Evolutionary conservation across 495 filamentous ascomycete genomes (phyloP).

Genomic region (Massariosphaeria phaeospora): DNA sequence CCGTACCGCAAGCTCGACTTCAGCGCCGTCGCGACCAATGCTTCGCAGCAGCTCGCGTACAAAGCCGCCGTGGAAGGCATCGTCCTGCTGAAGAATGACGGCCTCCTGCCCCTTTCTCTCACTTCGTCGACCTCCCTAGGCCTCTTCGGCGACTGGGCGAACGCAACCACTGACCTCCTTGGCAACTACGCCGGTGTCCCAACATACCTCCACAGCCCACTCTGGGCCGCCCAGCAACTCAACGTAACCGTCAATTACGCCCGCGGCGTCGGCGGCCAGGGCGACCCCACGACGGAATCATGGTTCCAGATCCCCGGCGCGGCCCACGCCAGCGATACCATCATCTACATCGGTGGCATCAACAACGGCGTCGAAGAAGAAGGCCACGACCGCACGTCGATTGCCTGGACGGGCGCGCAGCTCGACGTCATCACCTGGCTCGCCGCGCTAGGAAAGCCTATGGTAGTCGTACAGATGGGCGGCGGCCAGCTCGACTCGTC

Average conservation of each 20-base stretch:
- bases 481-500: constrained; percentile 39
- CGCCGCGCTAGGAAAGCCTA: constrained; percentile 48
- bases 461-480: constrained; percentile 57
- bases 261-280: constrained; percentile 43
- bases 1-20: constrained; percentile 51
- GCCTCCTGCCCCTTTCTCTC: constrained; percentile 47
- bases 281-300: constrained; percentile 40
- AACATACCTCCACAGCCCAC: constrained; percentile 53
- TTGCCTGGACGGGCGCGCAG: constrained; percentile 56
- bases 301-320: constrained; percentile 40
- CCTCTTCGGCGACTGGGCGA: constrained; percentile 56
- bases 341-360: constrained; percentile 56
- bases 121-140: constrained; percentile 45
- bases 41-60: constrained; percentile 53
- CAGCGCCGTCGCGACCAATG: constrained; percentile 49
- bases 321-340: constrained; percentile 50
- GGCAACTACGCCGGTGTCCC: constrained; percentile 57
- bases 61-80: constrained; percentile 57
- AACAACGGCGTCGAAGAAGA: constrained; percentile 55
- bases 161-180: constrained; percentile 56
- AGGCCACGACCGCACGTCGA: constrained; percentile 49
- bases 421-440: constrained; percentile 53
- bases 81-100: constrained; percentile 60
- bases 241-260: constrained; percentile 49
- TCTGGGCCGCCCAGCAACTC: constrained; percentile 47